phyloP scores from a whole-genome alignment of 1,139 yeast species.

The Blastobotrys raffinosifermentans region DNA sequence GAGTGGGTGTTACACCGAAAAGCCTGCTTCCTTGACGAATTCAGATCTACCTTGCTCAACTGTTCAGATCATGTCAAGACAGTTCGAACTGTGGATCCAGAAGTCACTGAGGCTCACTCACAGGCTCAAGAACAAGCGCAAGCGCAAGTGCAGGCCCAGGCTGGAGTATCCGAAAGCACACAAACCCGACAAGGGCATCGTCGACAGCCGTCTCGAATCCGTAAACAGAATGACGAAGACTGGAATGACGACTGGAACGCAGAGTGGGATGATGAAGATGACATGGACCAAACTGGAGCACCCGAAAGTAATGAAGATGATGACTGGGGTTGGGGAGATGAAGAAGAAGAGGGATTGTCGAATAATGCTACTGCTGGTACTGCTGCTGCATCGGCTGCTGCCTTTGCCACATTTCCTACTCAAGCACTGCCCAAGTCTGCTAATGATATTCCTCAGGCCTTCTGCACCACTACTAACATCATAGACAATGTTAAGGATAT shows the following conservation, averaged over 20 bases:
- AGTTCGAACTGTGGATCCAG: too few relatives aligned
- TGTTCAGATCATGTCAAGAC: too few relatives aligned
- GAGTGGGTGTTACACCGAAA: constrained; percentile 24
- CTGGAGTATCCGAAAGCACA: too few relatives aligned
- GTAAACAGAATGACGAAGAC: constrained; percentile 10
- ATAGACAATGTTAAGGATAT: constrained; percentile 11
- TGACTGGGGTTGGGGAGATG: constrained; percentile 31
- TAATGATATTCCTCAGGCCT: neutral
- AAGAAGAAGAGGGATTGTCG: constrained; percentile 12
- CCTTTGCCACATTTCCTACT: too few relatives aligned
- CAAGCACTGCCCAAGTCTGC: neutral
- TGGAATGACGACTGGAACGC: constrained; percentile 16
- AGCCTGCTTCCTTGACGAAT: constrained; percentile 16
- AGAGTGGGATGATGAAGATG: constrained; percentile 22
- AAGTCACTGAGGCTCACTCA: too few relatives aligned
- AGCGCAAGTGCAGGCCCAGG: too few relatives aligned
- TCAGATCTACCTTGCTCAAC: too few relatives aligned
- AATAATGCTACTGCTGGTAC: constrained; percentile 1
- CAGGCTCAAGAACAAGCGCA: too few relatives aligned
- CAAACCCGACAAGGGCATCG: too few relatives aligned
- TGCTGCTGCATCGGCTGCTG: too few relatives aligned
- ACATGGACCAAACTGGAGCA: constrained; percentile 6
- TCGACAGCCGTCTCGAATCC: too few relatives aligned
- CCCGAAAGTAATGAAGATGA: constrained; percentile 16
- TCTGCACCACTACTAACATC: constrained; percentile 9